These are phyloP conservation scores for Diplodia seriata DNA, from an alignment of 2,329 filamentous ascomycete species.

Conservation along the genomic window DNA sequence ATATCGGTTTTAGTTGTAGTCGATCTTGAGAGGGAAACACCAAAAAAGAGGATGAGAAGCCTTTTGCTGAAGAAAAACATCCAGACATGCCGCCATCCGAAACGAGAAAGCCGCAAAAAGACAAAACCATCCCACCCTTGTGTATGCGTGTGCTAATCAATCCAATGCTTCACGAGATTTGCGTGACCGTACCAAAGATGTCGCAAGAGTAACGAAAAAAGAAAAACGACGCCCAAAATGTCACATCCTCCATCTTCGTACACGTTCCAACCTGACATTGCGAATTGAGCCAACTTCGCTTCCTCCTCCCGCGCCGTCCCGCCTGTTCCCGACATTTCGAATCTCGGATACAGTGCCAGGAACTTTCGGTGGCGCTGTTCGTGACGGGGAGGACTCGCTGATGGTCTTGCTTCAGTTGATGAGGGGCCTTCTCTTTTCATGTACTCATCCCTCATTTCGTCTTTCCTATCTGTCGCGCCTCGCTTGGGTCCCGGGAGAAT, in stretches of 20 bases:
- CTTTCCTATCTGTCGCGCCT: slow-evolving; percentile 6
- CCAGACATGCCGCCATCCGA: neutral
- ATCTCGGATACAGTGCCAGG: too few species aligned
- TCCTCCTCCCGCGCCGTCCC: neutral
- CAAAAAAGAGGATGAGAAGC: neutral
- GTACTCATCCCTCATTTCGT: slow-evolving; percentile 22
- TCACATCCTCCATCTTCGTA: neutral
- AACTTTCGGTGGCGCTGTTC: neutral
- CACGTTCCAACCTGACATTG: slow-evolving; percentile 1
- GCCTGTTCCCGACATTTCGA: neutral
- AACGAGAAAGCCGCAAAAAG: neutral
- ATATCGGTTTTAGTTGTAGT: neutral
- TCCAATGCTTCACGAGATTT: slow-evolving; percentile 2
- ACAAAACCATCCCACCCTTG: neutral
- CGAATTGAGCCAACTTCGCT: neutral
- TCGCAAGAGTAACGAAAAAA: neutral
- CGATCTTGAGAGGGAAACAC: neutral
- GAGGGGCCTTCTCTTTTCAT: slow-evolving; percentile 4
- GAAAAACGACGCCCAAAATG: neutral
- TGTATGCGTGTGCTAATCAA: neutral
- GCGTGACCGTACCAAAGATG: neutral
- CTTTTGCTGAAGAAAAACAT: neutral
- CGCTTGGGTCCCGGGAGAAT: slow-evolving; percentile 4
- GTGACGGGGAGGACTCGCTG: neutral
- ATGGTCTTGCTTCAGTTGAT: neutral